Evolutionary conservation across 768 basidiomycete genomes (phyloP).

Genomic region (Mycena chlorophos): DNA sequence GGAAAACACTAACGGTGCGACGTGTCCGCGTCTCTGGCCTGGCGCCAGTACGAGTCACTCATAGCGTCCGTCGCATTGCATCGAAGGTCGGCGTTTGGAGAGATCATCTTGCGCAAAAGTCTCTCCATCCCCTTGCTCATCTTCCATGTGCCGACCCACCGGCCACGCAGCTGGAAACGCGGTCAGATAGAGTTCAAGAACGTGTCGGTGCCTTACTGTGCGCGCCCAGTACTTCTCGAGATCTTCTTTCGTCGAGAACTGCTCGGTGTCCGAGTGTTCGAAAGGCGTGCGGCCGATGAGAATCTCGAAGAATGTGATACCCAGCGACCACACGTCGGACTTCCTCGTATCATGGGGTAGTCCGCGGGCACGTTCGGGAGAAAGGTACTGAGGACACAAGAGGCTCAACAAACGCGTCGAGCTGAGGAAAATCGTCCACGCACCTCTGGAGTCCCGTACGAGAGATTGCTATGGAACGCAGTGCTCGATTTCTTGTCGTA

Average conservation of each 20-base stretch:
- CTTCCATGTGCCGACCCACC: constrained; percentile 83
- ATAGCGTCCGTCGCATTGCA: constrained; percentile 69
- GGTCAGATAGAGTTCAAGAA: neutral
- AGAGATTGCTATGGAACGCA: constrained; percentile 79
- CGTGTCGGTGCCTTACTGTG: constrained; percentile 50
- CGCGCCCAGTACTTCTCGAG: constrained; percentile 85
- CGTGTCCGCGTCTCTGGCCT: constrained; percentile 28
- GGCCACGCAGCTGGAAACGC: constrained; percentile 59
- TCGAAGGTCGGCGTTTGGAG: constrained; percentile 79
- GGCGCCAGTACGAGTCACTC: constrained; percentile 66
- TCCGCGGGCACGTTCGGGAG: constrained; percentile 88
- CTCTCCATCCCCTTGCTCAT: constrained; percentile 66
- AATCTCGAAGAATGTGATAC: constrained; percentile 93
- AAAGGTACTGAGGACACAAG: constrained; percentile 65
- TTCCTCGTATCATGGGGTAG: constrained; percentile 91
- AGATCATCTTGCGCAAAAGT: constrained; percentile 74
- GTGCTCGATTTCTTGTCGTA: constrained; percentile 65
- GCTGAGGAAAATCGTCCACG: constrained; percentile 12
- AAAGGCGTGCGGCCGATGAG: constrained; percentile 92
- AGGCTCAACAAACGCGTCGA: constrained; percentile 7
- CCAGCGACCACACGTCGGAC: constrained; percentile 84
- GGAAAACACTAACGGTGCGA: constrained; percentile 42
- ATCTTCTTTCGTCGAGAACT: constrained; percentile 76
- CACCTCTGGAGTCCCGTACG: constrained; percentile 92
- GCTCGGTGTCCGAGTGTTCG: constrained; percentile 76